Evolutionary conservation across 1,139 yeast genomes (phyloP), one percentile per base, ranked within the genome.

Genomic region (Geotrichum histeridarum): DNA sequence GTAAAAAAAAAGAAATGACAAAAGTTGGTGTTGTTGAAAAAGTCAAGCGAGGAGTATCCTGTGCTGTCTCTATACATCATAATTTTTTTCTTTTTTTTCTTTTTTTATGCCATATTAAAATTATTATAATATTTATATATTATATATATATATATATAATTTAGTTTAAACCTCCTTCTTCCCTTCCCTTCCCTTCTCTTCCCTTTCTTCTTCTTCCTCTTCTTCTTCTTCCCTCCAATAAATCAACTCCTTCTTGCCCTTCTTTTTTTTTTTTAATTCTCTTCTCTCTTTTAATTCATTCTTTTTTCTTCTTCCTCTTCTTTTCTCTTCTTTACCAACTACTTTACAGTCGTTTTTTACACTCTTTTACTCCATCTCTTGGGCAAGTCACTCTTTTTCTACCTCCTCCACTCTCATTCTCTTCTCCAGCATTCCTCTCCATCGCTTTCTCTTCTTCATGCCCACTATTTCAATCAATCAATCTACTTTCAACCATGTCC

Each of bases 361-460:
- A 22, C 14, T 38, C 17, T 18, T 11, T 31, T 37, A 36, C 39
- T 48, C 15, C 15, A 9, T 4, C 17, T 4, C 47, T 32, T 31
- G 53, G 41, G 37, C 15, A 30, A 15, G 36, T 47, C 45, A 15
- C 32, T 31, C 38, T 38, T 11, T 51, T 39, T 27, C 22, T 35
- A 17, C 46, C 14, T 42, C 42, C 15, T 22, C 27, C 27, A 22
- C 27, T 22, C 27, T 22, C 27, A 3, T 22, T 22, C 30, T 37
- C 30, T 37, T 51, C 17, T 27, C 31, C 15, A 11, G 36, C 15
- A 8, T 51, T 27, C 18, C 18, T 12, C 31, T 18, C 37, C 17
- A 27, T 36, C 36, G n/a, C n/a, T 37, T 47, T 3, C 27, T 7
- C 12, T 15, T 35, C 8, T 18, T 45, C 41, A 8, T 35, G 37